Percentiles rank a stretch among this genome's conserved stretches.
Evolutionary conservation across 1,284 basidiomycete genomes (phyloP).

Genomic region (Irpex sp.): DNA sequence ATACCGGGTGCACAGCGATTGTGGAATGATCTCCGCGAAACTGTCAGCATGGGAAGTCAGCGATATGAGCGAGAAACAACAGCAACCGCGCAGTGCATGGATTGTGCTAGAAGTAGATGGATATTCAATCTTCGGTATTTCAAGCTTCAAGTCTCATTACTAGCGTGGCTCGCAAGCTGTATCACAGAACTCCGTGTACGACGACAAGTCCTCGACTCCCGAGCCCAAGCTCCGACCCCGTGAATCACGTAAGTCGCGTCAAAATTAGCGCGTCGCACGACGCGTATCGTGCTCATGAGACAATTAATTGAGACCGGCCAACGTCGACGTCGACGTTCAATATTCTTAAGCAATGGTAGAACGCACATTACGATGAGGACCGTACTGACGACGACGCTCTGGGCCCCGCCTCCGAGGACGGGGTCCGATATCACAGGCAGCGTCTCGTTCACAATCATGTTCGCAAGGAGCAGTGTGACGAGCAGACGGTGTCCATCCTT

Average conservation of each 20-base stretch:
- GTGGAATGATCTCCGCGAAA: slow-evolving; percentile 89
- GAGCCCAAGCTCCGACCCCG: background rate
- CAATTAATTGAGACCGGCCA: background rate
- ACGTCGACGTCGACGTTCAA: no score
- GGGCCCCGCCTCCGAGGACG: slow-evolving; percentile 79
- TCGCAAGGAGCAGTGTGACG: slow-evolving; percentile 77
- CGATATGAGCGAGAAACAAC: background rate
- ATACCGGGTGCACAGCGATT: slow-evolving; percentile 87
- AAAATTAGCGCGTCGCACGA: slow-evolving; percentile 7
- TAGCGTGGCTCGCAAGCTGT: no score
- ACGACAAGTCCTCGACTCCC: background rate
- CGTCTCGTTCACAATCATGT: slow-evolving; percentile 91
- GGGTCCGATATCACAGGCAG: slow-evolving; percentile 88
- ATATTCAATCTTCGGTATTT: background rate
- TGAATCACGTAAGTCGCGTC: background rate
- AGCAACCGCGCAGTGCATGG: background rate
- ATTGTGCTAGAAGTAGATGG: background rate
- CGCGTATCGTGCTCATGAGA: slow-evolving; percentile 6
- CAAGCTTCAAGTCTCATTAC: no score
- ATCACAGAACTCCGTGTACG: background rate
- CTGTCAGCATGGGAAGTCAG: slow-evolving; percentile 30
- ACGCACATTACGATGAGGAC: slow-evolving; percentile 82
- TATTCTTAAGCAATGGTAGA: background rate
- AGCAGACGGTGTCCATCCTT: slow-evolving; percentile 81
- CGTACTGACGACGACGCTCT: slow-evolving; percentile 79